A percentile compares a stretch with the other conserved stretches of the same genome.
phyloP scores from a whole-genome alignment of 2,329 filamentous ascomycete species.

The Cladophialophora immunda region DNA sequence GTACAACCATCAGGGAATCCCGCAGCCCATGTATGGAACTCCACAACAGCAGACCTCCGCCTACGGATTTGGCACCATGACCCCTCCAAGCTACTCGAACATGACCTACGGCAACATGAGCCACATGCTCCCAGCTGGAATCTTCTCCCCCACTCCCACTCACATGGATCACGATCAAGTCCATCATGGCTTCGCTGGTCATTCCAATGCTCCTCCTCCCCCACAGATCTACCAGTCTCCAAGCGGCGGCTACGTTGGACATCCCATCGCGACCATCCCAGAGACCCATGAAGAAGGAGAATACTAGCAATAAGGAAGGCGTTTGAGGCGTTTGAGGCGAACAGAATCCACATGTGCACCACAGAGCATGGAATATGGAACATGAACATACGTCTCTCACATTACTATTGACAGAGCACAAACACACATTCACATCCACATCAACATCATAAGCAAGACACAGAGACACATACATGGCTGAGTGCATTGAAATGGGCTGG shows the following conservation, averaged over 20 bases:
- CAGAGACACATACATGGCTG: not conserved
- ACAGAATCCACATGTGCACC: not conserved
- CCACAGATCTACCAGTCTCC: not conserved
- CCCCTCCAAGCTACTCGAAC: conserved; percentile 19
- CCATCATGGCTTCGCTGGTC: not conserved
- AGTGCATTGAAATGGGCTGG: not conserved
- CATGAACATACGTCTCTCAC: conserved; percentile 17
- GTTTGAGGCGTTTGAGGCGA: conserved; percentile 13
- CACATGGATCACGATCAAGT: conserved; percentile 7
- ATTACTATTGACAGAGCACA: conserved; percentile 11
- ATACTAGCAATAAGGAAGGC: conserved; percentile 8
- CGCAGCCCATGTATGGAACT: conserved; percentile 20
- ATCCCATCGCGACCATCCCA: conserved; percentile 23
- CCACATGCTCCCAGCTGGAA: conserved; percentile 24
- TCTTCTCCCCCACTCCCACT: conserved; percentile 23
- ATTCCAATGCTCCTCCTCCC: not conserved
- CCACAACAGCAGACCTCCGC: conserved; percentile 10
- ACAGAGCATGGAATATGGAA: not conserved
- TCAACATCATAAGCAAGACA: not conserved
- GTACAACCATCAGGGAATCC: conserved; percentile 16
- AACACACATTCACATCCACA: not conserved
- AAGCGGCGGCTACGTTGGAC: conserved; percentile 4
- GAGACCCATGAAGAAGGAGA: conserved; percentile 25
- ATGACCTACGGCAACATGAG: conserved; percentile 10
- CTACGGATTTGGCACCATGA: conserved; percentile 14